Evolutionary conservation across 108 stramenopile species (phyloP).

Genomic region (Schizochytrium sp.): DNA sequence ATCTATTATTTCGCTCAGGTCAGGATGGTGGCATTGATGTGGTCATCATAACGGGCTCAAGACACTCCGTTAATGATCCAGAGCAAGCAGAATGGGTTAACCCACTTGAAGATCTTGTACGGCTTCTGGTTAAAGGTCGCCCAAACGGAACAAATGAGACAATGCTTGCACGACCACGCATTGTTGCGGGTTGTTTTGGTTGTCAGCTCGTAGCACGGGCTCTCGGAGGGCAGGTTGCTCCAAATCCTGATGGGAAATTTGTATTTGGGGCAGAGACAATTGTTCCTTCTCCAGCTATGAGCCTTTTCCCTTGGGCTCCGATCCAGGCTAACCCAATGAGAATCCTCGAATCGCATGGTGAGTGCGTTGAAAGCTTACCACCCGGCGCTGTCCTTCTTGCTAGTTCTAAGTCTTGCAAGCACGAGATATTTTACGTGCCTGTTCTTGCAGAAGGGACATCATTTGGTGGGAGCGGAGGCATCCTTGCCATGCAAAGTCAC

Average conservation of each 20-base stretch:
- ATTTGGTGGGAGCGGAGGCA: background rate
- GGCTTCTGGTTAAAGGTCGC: background rate
- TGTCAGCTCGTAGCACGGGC: constrained; percentile 3
- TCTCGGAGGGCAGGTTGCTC: background rate
- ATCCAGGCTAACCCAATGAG: background rate
- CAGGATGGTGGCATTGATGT: background rate
- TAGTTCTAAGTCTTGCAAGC: background rate
- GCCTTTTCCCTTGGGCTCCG: constrained; percentile 4
- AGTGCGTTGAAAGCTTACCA: background rate
- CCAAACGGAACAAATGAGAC: background rate
- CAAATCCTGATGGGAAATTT: background rate
- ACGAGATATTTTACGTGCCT: background rate
- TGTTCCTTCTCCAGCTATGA: background rate
- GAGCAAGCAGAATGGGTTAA: constrained; percentile 16
- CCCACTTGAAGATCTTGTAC: background rate
- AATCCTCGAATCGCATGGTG: constrained; percentile 18
- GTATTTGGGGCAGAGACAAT: constrained; percentile 4
- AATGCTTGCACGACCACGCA: background rate
- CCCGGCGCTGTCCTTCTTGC: background rate
- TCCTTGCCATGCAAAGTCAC: constrained; percentile 31
- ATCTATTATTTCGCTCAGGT: constrained; percentile 9
- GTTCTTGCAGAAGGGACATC: background rate
- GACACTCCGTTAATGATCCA: constrained; percentile 29
- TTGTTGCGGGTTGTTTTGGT: constrained; percentile 5
- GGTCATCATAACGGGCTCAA: constrained; percentile 3